These are phyloP conservation scores for Yarrowia galli DNA, from an alignment of 1,139 yeast genomes.

Conservation along the genomic window DNA sequence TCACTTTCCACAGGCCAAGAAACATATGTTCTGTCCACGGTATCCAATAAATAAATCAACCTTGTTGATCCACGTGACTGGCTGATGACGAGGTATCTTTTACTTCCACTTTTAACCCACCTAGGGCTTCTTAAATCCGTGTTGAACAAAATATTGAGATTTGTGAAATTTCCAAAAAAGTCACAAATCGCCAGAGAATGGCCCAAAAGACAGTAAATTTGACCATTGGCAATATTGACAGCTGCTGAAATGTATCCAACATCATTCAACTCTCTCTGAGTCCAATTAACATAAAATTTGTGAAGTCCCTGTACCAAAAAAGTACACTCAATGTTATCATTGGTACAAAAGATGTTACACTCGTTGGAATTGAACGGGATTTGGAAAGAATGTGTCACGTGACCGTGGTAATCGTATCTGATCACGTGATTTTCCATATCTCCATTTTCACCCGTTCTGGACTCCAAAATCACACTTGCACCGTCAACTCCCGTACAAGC, in stretches of 20 bases:
- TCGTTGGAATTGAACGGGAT: not conserved
- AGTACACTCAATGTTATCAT: constrained; percentile 9
- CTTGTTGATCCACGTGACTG: constrained; percentile 1
- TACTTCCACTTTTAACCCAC: constrained; percentile 3
- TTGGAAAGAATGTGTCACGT: not conserved
- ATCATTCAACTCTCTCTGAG: not conserved
- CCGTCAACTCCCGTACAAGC: constrained; percentile 3
- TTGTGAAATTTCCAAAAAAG: not conserved
- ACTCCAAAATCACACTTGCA: not conserved
- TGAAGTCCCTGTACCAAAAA: constrained; percentile 10
- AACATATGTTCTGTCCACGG: not conserved
- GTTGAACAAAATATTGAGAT: not conserved
- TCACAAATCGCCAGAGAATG: not conserved
- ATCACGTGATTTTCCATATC: too few species aligned
- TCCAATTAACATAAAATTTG: constrained; percentile 19
- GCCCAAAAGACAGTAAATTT: constrained; percentile 14
- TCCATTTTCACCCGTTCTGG: too few species aligned
- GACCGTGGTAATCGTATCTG: not conserved
- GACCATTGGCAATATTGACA: constrained; percentile 4
- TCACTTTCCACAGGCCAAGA: constrained; percentile 2
- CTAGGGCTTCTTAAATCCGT: constrained; percentile 3
- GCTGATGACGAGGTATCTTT: constrained; percentile 1
- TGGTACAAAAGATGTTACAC: constrained; percentile 14
- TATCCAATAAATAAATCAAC: not conserved
- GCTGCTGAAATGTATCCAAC: constrained; percentile 16